A percentile compares a stretch with the other conserved stretches of the same genome.
phyloP scores from a whole-genome alignment of 2,329 filamentous ascomycete species.

The Aspergillus udagawae region DNA sequence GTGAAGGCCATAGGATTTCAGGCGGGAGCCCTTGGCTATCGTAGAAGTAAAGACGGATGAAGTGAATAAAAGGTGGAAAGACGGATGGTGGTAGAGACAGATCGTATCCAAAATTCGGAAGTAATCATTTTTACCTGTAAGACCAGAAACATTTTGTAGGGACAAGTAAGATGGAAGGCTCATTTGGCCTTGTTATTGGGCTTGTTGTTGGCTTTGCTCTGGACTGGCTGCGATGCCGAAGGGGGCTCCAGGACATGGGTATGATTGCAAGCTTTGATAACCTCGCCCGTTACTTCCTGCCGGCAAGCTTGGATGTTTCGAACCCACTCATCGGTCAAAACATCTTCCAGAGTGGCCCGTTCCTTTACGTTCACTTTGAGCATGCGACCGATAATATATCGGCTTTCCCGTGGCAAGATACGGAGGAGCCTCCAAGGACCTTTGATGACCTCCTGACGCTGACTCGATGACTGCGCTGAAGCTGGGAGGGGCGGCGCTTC shows the following conservation, averaged over 20 bases:
- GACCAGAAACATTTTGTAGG: neutral
- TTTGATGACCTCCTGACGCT: constrained; percentile 70
- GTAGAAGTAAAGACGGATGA: neutral
- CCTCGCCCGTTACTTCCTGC: constrained; percentile 68
- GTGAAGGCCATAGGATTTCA: constrained; percentile 1
- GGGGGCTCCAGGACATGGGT: constrained; percentile 77
- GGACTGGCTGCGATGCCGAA: constrained; percentile 30
- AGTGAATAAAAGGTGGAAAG: constrained; percentile 5
- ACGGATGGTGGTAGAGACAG: neutral
- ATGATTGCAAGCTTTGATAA: constrained; percentile 72
- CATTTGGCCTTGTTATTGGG: constrained; percentile 1
- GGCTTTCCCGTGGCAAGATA: constrained; percentile 80
- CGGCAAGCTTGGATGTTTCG: constrained; percentile 76
- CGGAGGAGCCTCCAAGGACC: constrained; percentile 88
- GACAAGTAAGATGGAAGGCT: neutral
- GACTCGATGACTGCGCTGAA: constrained; percentile 22
- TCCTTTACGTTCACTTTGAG: constrained; percentile 80
- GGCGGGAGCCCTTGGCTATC: constrained; percentile 6
- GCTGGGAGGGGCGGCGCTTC: constrained; percentile 35
- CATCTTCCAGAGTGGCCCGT: constrained; percentile 79
- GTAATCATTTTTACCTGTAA: constrained; percentile 4
- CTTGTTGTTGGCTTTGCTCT: constrained; percentile 33
- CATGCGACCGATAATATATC: constrained; percentile 89
- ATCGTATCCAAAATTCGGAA: constrained; percentile 5
- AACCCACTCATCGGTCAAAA: constrained; percentile 88